phyloP scores from a whole-genome alignment of 352 stramenopile genomes.

The Pythium aphanidermatum region DNA sequence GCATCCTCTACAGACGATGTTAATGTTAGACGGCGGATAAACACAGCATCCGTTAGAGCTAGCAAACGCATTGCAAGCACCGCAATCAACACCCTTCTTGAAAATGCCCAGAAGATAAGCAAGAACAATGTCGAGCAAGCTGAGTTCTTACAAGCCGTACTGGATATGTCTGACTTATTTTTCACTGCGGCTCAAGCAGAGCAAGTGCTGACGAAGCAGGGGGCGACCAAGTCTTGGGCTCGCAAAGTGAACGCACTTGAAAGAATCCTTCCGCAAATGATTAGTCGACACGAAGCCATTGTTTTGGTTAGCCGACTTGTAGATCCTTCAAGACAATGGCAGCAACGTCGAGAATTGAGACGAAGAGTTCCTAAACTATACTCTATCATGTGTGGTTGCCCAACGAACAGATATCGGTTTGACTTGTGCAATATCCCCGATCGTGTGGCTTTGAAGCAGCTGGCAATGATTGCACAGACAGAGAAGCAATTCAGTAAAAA shows the following conservation, averaged over 20 bases:
- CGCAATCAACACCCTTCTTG: slow-evolving; percentile 34
- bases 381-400: slow-evolving; percentile 52
- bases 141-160: slow-evolving; percentile 49
- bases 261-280: slow-evolving; percentile 58
- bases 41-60: not conserved
- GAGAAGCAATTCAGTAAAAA: slow-evolving; percentile 69
- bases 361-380: slow-evolving; percentile 54
- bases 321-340: slow-evolving; percentile 38
- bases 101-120: slow-evolving; percentile 38
- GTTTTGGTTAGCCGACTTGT: slow-evolving; percentile 35
- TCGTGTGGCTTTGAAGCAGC: slow-evolving; percentile 37
- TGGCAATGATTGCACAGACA: slow-evolving; percentile 62
- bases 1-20: no score
- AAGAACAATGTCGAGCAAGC: slow-evolving; percentile 40
- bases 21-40: not conserved
- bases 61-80: slow-evolving; percentile 27
- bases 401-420: slow-evolving; percentile 63
- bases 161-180: slow-evolving; percentile 53
- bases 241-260: slow-evolving; percentile 28
- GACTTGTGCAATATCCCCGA: slow-evolving; percentile 38
- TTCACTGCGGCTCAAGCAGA: slow-evolving; percentile 66
- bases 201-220: slow-evolving; percentile 45
- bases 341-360: slow-evolving; percentile 49
- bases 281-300: slow-evolving; percentile 44
- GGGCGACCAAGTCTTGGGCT: slow-evolving; percentile 23